phyloP scores from a whole-genome alignment of 805 yeast species.

The Starmerella potacharoeniae region DNA sequence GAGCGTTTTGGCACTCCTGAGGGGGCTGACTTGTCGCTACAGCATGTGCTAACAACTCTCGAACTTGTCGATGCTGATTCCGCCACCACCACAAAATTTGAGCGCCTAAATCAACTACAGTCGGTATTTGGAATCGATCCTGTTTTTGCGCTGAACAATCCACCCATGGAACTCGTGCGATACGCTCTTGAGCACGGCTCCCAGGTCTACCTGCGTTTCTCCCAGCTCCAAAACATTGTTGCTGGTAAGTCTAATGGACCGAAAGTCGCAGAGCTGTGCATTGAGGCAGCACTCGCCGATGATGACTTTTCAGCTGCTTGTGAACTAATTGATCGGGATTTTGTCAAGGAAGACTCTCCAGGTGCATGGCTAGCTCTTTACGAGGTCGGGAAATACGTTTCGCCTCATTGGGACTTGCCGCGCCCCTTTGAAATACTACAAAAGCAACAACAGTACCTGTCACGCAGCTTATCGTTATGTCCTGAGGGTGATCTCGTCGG shows the following conservation, averaged over 20 bases:
- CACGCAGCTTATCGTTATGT: slow-evolving; percentile 41
- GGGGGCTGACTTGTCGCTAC: neutral
- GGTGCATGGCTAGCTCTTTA: slow-evolving; percentile 58
- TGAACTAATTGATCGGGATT: slow-evolving; percentile 21
- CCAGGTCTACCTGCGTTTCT: slow-evolving; percentile 24
- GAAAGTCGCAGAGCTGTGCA: slow-evolving; percentile 31
- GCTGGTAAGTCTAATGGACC: slow-evolving; percentile 6
- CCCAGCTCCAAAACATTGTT: slow-evolving; percentile 18
- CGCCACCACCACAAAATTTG: slow-evolving; percentile 1
- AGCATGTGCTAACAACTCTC: slow-evolving; percentile 8
- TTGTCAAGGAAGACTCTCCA: slow-evolving; percentile 21
- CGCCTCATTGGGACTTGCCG: slow-evolving; percentile 36
- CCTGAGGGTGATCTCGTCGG: slow-evolving; percentile 45
- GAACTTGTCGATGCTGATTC: slow-evolving; percentile 6
- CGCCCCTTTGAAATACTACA: slow-evolving; percentile 36
- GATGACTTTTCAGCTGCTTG: slow-evolving; percentile 52
- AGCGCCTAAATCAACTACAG: neutral
- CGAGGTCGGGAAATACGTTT: slow-evolving; percentile 54
- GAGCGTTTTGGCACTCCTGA: slow-evolving; percentile 2
- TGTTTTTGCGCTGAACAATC: slow-evolving; percentile 6
- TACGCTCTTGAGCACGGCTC: slow-evolving; percentile 27
- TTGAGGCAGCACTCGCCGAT: slow-evolving; percentile 56
- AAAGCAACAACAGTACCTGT: slow-evolving; percentile 45
- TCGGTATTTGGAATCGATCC: slow-evolving; percentile 14
- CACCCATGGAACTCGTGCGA: slow-evolving; percentile 24